Conservation (phyloP, 148 eudicot species). For the Vaccinium macrocarpon region DNA sequence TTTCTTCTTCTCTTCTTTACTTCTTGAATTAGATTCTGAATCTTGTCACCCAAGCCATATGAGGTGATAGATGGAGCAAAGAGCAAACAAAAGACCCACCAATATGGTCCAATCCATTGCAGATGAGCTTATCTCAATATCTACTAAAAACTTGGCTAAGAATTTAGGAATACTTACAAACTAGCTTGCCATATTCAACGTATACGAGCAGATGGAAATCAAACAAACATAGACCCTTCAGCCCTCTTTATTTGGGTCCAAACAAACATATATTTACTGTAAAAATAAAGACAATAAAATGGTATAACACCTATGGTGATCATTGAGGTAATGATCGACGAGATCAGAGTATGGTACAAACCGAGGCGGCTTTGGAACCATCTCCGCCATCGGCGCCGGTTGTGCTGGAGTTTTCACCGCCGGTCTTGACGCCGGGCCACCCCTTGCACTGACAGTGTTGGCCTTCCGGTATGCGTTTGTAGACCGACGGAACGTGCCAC, state of each 20-base stretch:
- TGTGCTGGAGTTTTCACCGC: not conserved
- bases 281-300: not conserved
- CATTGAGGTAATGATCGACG: not conserved
- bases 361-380: not conserved
- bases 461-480: constrained; percentile 40
- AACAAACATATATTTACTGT: too few species aligned
- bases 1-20: too few species aligned
- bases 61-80: too few species aligned
- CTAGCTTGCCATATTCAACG: too few species aligned
- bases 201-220: not conserved
- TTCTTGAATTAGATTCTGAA: too few species aligned
- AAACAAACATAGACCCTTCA: not conserved
- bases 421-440: constrained; percentile 44
- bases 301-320: not conserved
- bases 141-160: too few species aligned
- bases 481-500: constrained; percentile 40
- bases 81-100: too few species aligned
- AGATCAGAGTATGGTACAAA: constrained; percentile 15
- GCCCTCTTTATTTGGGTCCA: not conserved
- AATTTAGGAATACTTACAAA: too few species aligned
- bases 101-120: too few species aligned
- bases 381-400: not conserved
- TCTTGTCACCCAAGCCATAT: too few species aligned
- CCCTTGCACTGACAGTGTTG: constrained; percentile 49
- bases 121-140: too few species aligned